A percentile compares a stretch with the other conserved stretches of the same genome.
These are phyloP conservation scores for Elongisporangium undulatum DNA, from an alignment of 352 stramenopile species.

Conservation along the genomic window DNA sequence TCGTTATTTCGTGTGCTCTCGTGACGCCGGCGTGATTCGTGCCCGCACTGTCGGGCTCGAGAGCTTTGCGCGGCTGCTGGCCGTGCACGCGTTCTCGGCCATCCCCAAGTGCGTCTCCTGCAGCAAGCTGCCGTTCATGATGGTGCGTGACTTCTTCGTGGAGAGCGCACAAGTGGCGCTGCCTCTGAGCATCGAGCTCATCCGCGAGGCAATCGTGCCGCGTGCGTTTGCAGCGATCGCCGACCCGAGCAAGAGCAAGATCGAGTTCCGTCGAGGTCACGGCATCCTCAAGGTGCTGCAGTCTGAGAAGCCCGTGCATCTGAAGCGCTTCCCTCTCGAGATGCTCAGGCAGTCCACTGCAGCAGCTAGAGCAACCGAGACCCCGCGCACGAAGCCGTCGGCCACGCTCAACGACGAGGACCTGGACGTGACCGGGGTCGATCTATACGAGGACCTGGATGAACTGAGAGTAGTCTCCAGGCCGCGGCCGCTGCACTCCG, in stretches of 20 bases:
- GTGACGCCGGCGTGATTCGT: slow-evolving; percentile 31
- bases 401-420: background rate
- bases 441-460: slow-evolving; percentile 3
- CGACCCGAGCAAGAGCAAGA: slow-evolving; percentile 73
- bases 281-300: slow-evolving; percentile 61
- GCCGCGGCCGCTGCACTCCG: background rate
- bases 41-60: slow-evolving; percentile 45
- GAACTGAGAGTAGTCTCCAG: background rate
- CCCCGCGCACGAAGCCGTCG: background rate
- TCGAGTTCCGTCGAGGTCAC: slow-evolving; percentile 61
- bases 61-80: slow-evolving; percentile 49
- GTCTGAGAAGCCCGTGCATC: slow-evolving; percentile 54
- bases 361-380: background rate
- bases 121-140: slow-evolving; percentile 45
- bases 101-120: slow-evolving; percentile 71
- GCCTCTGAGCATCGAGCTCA: slow-evolving; percentile 15
- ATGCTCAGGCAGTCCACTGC: background rate
- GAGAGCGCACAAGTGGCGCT: slow-evolving; percentile 20
- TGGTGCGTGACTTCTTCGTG: slow-evolving; percentile 66
- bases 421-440: slow-evolving; percentile 14
- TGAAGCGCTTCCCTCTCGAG: slow-evolving; percentile 16
- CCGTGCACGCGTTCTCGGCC: slow-evolving; percentile 68
- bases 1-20: slow-evolving; percentile 53
- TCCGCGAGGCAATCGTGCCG: slow-evolving; percentile 26
- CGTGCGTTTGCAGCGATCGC: slow-evolving; percentile 56